Base-by-base conservation (phyloP, 108 stramenopile genomes). In the Skeletonema marinoi region DNA sequence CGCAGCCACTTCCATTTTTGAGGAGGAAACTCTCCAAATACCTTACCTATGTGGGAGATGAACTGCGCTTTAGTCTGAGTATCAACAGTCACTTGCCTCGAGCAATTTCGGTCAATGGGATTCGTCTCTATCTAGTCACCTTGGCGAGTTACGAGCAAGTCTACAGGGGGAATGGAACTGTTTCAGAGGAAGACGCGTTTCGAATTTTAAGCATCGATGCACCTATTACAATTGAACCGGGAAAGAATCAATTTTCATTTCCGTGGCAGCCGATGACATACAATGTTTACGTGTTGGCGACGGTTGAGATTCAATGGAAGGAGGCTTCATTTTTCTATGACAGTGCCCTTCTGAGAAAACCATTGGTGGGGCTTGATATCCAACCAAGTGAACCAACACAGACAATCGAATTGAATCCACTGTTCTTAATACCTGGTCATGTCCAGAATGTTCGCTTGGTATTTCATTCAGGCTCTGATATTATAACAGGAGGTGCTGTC, bases 381-480 rank as follows among this genome's bases (percentile, higher is more conserved):
- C 62, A 90, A 51, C 90, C 93, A 6, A 88, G 86, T 76, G 84
- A 89, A 61, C 88, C 91, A 21, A 89, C 92, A 31, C 93, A 95
- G 48, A 84, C 87, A 13, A 74, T 92, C 19, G 74, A 82, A 35
- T 42, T 92, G 16, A 84, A 91, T 62, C 93, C 93, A 31, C 67
- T 78, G 7, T 87, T 84, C 56, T 70, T 95, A 32, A 81, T 94
- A 21, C 91, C 93, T 11, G 93, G 93, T 4, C 89, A 92, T 51
- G 85, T 87, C 16, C 93, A 94, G 78, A 80, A 88, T 60, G 77
- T 95, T 6, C 77, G 77, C 10, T 73, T 95, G 9, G 70, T 66
- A 16, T 89, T 92, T 67, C 65, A 87, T 50, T 74, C 90, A 17
- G 90, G 88, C 9, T 77, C 82, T 4, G 93, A 95, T 83, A 56